Base-by-base conservation (phyloP, 2,329 filamentous ascomycete genomes). In the Penicillium digitatum region DNA sequence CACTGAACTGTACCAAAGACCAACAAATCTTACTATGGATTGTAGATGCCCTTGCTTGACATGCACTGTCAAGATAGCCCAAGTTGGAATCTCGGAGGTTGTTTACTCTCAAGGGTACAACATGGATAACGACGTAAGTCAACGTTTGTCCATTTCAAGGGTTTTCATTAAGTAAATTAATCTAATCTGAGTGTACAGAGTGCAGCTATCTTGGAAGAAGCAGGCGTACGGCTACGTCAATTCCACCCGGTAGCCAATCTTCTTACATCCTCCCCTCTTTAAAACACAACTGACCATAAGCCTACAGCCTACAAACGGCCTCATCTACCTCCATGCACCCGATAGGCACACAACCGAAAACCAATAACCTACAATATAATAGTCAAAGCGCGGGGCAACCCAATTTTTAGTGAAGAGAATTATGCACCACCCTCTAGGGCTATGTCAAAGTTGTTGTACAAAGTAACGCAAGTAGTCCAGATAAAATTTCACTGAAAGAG, bases 11-110 rank as follows among this genome's bases (percentile, higher is more conserved):
- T n/a, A 11, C 20, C 16, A 20, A 7, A 27, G 16, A 24, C 12
- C 18, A 32, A 29, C 29, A 32, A 29, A 32, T 26, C 29, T 24
- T 24, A 54, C 22, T 48, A n/a, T 39, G 27, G 10, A 39, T 43
- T 32, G 47, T 57, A 83, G 80, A 0, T 99, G 94, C 73, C 94
- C 94, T 4, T 99, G 94, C 71, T 79, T 99, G 72, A 99, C 94
- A 2, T 99, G 94, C 74, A 96, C 90, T 67, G 95, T 99, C 78
- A 99, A 99, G 78, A 97, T 99, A 68, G 89, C 90, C 22, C 94
- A 99, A 76, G 90, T 97, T 8, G 94, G 94, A 18, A 96, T 99
- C 62, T 85, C 84, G 39, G 94, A 99, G 78, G 94, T 99, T 14
- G 92, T 99, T 14, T 99, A 96, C 68, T 92, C 86, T 62, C 88